These are phyloP conservation scores for Tilletia caries DNA, from an alignment of 1,284 basidiomycete species.

Conservation along the genomic window DNA sequence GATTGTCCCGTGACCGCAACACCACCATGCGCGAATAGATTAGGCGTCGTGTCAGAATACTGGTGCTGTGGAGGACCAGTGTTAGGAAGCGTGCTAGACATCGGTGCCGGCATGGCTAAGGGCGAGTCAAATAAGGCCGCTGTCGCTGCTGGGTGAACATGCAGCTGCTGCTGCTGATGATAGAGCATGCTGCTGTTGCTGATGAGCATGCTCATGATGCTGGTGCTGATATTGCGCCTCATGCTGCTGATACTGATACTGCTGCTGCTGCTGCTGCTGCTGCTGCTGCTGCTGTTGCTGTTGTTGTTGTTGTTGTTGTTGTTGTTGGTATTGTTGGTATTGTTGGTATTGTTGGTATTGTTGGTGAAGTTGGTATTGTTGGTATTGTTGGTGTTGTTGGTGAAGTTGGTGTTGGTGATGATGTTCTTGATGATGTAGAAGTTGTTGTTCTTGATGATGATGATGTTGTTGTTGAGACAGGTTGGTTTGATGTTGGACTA, in stretches of 20 bases:
- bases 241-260: constrained; percentile 2
- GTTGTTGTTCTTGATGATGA: background rate
- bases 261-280: background rate
- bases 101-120: background rate
- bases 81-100: background rate
- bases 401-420: background rate
- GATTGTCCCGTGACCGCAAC: too few species aligned
- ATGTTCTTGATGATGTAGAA: too few species aligned
- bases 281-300: background rate
- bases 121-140: background rate
- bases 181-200: background rate
- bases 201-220: background rate
- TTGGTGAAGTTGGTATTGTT: background rate
- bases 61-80: background rate
- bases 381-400: background rate
- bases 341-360: constrained; percentile 7
- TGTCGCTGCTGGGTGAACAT: background rate
- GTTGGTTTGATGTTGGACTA: background rate
- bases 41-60: background rate
- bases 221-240: constrained; percentile 15
- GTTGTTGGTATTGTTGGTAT: background rate
- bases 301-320: constrained; percentile 6
- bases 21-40: background rate
- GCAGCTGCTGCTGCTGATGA: background rate
- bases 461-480: background rate